A percentile compares a stretch with the other conserved stretches of the same genome.
These are phyloP conservation scores for Phyllosticta citribraziliensis DNA, from an alignment of 2,329 filamentous ascomycete species.

Conservation along the genomic window DNA sequence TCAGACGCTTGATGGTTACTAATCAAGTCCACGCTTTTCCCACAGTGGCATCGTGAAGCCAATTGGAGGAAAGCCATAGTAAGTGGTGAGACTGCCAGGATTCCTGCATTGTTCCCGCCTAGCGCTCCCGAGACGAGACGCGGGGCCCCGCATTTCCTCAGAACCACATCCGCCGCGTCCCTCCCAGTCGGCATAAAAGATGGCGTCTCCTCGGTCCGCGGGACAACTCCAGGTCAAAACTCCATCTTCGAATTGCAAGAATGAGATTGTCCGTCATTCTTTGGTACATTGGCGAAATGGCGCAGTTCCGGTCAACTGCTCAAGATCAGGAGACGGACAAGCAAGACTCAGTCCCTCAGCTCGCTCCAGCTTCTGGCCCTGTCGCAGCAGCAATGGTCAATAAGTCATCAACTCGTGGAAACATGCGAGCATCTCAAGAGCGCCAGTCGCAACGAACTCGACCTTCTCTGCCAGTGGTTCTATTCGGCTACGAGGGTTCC, in stretches of 20 bases:
- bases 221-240: neutral
- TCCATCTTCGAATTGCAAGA: neutral
- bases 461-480: neutral
- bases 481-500: slow-evolving; percentile 14
- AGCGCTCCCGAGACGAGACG: neutral
- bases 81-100: neutral
- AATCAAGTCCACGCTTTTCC: neutral
- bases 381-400: neutral
- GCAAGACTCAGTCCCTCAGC: neutral
- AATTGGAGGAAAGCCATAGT: neutral
- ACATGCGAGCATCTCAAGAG: neutral
- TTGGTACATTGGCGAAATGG: neutral
- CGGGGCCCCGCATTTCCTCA: neutral
- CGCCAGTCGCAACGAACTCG: neutral
- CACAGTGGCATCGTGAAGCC: neutral
- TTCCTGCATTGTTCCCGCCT: neutral
- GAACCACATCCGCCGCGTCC: neutral
- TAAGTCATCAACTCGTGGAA: neutral
- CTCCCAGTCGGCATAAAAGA: neutral
- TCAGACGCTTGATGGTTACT: neutral
- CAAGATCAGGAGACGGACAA: neutral
- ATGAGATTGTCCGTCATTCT: neutral
- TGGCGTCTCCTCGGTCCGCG: neutral
- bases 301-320: neutral
- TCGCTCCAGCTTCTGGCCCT: neutral